These are phyloP conservation scores for Fusarium mundagurra DNA, from an alignment of 2,329 filamentous ascomycete species.

Conservation along the genomic window DNA sequence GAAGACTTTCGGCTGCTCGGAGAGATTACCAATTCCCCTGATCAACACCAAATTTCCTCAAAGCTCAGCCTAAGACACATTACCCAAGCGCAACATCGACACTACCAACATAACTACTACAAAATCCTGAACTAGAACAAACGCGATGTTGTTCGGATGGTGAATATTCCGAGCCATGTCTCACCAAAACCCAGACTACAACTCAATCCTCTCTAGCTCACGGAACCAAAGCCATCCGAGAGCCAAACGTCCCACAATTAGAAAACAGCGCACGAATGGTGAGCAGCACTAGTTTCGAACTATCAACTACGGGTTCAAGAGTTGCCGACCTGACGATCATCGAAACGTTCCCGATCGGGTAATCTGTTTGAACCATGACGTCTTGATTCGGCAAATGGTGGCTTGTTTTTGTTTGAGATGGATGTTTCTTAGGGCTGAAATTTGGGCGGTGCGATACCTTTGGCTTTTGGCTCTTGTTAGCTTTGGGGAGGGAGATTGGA, in stretches of 20 bases:
- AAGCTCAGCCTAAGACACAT: neutral
- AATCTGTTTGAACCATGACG: neutral
- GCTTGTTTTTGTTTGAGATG: neutral
- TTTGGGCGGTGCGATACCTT: neutral
- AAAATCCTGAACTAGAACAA: neutral
- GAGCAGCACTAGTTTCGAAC: neutral
- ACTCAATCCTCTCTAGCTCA: conserved; percentile 4
- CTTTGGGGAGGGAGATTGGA: neutral
- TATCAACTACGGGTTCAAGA: conserved; percentile 9
- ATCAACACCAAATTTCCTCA: neutral
- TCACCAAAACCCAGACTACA: conserved; percentile 4
- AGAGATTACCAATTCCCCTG: neutral
- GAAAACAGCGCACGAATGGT: conserved; percentile 5
- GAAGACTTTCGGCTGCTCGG: neutral
- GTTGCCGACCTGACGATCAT: conserved; percentile 30
- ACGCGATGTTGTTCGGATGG: neutral
- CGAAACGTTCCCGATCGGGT: neutral
- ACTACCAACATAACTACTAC: neutral
- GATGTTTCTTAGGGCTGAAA: neutral
- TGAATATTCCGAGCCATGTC: conserved; percentile 7
- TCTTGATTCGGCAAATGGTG: neutral
- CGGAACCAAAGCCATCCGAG: conserved; percentile 14
- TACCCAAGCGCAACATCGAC: neutral
- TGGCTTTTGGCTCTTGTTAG: neutral
- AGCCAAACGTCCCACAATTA: neutral